Evolutionary conservation across 768 basidiomycete species (phyloP).

Genomic region (Mycena belliarum): DNA sequence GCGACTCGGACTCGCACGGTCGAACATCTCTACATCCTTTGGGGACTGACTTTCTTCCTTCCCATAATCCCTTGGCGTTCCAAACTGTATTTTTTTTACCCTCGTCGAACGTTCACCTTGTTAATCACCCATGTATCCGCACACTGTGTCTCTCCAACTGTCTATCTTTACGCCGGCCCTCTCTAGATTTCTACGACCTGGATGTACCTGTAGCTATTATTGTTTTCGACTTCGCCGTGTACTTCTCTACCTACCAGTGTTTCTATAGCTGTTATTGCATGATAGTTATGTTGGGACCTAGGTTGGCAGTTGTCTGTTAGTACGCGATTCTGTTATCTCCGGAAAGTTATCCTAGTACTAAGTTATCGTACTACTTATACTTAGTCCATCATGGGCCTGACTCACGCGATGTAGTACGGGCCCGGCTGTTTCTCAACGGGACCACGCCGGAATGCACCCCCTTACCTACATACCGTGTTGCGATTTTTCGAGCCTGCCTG

Average conservation of each 20-base stretch:
- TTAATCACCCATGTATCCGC: slow-evolving; percentile 8
- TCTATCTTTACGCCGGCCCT: no score
- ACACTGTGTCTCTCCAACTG: not conserved
- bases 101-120: not conserved
- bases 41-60: slow-evolving; percentile 15
- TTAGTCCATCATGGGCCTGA: no score
- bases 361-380: no score
- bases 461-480: no score
- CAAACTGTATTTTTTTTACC: slow-evolving; percentile 3
- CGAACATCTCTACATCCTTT: slow-evolving; percentile 4
- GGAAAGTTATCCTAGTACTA: no score
- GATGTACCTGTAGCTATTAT: not conserved
- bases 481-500: no score
- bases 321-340: no score
- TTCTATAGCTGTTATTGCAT: not conserved
- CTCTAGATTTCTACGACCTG: no score
- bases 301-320: no score
- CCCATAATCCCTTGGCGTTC: not conserved
- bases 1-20: slow-evolving; percentile 49
- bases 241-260: not conserved
- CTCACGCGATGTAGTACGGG: no score
- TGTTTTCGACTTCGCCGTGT: slow-evolving; percentile 1
- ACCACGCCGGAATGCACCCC: no score
- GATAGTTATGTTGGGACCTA: not conserved
- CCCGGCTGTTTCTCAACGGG: no score